Evolutionary conservation across 805 yeast species (phyloP), one percentile per base, ranked within the genome.

Genomic region (Spencermartinsiella europaea): DNA sequence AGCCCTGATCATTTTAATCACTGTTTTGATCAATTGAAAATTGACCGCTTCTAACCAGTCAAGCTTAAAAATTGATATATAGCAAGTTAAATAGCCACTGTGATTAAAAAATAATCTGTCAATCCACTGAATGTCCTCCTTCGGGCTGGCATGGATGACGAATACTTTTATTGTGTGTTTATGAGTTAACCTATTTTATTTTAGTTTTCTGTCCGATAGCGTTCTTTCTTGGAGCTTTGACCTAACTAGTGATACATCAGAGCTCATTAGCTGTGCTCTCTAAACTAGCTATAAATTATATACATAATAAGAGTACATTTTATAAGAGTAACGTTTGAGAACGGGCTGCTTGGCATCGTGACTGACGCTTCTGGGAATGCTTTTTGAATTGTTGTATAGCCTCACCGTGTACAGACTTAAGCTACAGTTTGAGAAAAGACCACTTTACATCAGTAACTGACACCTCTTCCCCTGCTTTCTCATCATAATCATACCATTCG

Each of bases 401-500:
- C n/a, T n/a, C n/a, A n/a, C n/a, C n/a, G n/a, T n/a, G n/a, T n/a
- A n/a, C n/a, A n/a, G n/a, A n/a, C n/a, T n/a, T n/a, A n/a, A 2
- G 8, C 22, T 25, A 38, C 4, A 49, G 37, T 44, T 64, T 64
- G 34, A 71, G 66, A 37, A 91, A 71, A 7, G 74, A 76, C 83
- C 93, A 90, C 38, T 66, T 60, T n/a, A 80, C 71, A 2, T 86
- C 90, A 1, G 85, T 80, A 14, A 93, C 75, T 19, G 90, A 79
- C 16, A 89, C 96, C 64, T 91, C 97, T 37, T 71, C 77, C 10
- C 79, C 77, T 5, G 84, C 81, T 54, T 80, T 77, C 47, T 93
- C 98, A 63, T 93, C 98, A 61, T 90, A 93, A 58, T 93, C 99
- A 61, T 82, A 93, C 90, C 96, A 90, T 61, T 93, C 98, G 44